These are phyloP conservation scores for Cymbidium sinense DNA, from an alignment of 106 monocot genomes.

Conservation along the genomic window DNA sequence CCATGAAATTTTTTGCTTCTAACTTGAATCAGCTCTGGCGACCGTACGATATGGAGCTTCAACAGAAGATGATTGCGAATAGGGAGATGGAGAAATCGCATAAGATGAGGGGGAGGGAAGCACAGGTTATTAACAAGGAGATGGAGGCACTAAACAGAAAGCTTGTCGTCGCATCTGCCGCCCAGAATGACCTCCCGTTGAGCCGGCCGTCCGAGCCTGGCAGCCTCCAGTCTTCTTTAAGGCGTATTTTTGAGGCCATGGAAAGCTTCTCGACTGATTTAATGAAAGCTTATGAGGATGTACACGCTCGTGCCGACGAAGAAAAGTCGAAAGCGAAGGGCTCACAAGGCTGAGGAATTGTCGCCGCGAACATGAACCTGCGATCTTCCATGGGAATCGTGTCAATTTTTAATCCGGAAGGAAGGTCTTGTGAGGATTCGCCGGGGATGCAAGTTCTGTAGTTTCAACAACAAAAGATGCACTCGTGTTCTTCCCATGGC, in stretches of 20 bases:
- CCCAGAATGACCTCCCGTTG: conserved; percentile 12
- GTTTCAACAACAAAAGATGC: neutral
- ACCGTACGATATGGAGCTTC: conserved; percentile 29
- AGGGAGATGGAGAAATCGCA: conserved; percentile 44
- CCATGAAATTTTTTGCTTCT: conserved; percentile 49
- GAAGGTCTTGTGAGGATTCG: neutral
- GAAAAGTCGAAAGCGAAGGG: conserved; percentile 28
- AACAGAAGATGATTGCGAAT: conserved; percentile 25
- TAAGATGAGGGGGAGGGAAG: conserved; percentile 38
- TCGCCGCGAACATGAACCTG: neutral
- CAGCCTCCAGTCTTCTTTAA: conserved; percentile 39
- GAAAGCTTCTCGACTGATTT: conserved; percentile 35
- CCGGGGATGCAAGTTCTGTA: neutral
- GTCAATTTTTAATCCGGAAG: neutral
- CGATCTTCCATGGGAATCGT: neutral
- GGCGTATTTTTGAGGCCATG: conserved; percentile 51
- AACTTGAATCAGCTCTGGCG: conserved; percentile 50
- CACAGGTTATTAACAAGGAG: conserved; percentile 46
- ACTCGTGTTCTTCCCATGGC: neutral
- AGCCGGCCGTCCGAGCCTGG: neutral
- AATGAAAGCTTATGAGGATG: conserved; percentile 42
- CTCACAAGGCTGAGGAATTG: neutral
- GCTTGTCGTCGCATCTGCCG: conserved; percentile 22
- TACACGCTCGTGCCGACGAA: conserved; percentile 37
- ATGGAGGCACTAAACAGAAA: conserved; percentile 56